These are phyloP conservation scores for Suillus occidentalis DNA, from an alignment of 768 basidiomycete genomes.

Conservation along the genomic window DNA sequence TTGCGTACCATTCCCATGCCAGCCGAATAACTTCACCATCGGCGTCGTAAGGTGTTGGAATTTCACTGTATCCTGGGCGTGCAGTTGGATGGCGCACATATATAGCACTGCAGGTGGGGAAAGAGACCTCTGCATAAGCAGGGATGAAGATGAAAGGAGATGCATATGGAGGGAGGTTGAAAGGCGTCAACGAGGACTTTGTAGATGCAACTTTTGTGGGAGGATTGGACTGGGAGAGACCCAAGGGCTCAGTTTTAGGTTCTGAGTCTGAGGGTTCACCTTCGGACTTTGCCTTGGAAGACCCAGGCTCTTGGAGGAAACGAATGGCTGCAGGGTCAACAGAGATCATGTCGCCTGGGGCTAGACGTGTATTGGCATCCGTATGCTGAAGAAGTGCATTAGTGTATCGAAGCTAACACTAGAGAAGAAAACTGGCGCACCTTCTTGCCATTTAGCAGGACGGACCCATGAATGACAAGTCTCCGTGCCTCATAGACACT, in stretches of 20 bases:
- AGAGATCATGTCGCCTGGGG: conserved; percentile 93
- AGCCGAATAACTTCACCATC: conserved; percentile 91
- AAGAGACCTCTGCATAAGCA: conserved; percentile 84
- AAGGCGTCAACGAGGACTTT: conserved; percentile 54
- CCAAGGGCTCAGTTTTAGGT: not conserved
- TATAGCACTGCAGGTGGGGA: conserved; percentile 84
- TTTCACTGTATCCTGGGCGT: conserved; percentile 92
- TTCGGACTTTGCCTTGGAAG: conserved; percentile 15
- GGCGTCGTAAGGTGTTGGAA: conserved; percentile 94
- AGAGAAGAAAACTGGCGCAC: conserved; percentile 43
- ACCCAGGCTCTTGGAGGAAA: conserved; percentile 53
- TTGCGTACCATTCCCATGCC: conserved; percentile 95
- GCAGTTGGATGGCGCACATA: conserved; percentile 97
- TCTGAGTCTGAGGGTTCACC: conserved; percentile 7
- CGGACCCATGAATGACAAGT: conserved; percentile 83
- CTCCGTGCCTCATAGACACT: conserved; percentile 89
- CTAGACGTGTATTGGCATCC: conserved; percentile 82
- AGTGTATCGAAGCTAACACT: not conserved
- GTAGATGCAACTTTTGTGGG: conserved; percentile 7
- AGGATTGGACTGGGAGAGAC: conserved; percentile 1
- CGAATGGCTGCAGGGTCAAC: conserved; percentile 81
- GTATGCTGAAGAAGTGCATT: conserved; percentile 53
- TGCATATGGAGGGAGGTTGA: conserved; percentile 84
- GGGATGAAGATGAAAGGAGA: conserved; percentile 94
- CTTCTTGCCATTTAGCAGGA: conserved; percentile 86